These are phyloP conservation scores for Luvunga scandens DNA, from an alignment of 345 rosid genomes.

Conservation along the genomic window DNA sequence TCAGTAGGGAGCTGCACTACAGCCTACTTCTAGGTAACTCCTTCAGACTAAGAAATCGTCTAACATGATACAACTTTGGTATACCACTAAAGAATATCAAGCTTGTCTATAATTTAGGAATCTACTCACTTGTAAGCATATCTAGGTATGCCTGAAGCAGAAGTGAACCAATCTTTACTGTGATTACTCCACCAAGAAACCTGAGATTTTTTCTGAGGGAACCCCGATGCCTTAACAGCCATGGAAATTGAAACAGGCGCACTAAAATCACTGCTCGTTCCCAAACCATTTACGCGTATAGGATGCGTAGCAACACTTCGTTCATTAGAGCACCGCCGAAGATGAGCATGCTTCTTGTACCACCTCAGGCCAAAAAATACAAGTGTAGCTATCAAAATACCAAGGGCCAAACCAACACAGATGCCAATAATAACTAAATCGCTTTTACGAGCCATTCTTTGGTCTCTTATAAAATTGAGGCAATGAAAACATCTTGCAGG, in stretches of 20 bases:
- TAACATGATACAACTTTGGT: slow-evolving; percentile 2
- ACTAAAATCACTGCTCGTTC: slow-evolving; percentile 66
- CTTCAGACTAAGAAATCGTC: neutral
- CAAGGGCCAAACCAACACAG: slow-evolving; percentile 75
- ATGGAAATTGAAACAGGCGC: slow-evolving; percentile 47
- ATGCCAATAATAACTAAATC: slow-evolving; percentile 62
- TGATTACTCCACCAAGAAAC: slow-evolving; percentile 58
- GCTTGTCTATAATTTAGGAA: slow-evolving; percentile 1
- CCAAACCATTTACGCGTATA: slow-evolving; percentile 66
- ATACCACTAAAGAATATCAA: neutral
- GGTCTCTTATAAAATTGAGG: slow-evolving; percentile 33
- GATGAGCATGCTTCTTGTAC: slow-evolving; percentile 56
- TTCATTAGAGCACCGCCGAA: slow-evolving; percentile 47
- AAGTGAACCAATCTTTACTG: slow-evolving; percentile 60
- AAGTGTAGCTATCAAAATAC: slow-evolving; percentile 69
- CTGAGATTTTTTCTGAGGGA: slow-evolving; percentile 39
- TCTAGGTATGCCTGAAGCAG: slow-evolving; percentile 74
- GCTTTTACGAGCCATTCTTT: slow-evolving; percentile 47
- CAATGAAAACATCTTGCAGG: slow-evolving; percentile 49
- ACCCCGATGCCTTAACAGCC: slow-evolving; percentile 26
- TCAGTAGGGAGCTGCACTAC: neutral
- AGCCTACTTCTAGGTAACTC: neutral
- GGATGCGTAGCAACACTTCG: slow-evolving; percentile 60
- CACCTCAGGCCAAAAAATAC: slow-evolving; percentile 57
- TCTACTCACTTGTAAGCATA: slow-evolving; percentile 79